Conservation (phyloP, 1,284 basidiomycete species). For the Ceratobasidium sp. region DNA sequence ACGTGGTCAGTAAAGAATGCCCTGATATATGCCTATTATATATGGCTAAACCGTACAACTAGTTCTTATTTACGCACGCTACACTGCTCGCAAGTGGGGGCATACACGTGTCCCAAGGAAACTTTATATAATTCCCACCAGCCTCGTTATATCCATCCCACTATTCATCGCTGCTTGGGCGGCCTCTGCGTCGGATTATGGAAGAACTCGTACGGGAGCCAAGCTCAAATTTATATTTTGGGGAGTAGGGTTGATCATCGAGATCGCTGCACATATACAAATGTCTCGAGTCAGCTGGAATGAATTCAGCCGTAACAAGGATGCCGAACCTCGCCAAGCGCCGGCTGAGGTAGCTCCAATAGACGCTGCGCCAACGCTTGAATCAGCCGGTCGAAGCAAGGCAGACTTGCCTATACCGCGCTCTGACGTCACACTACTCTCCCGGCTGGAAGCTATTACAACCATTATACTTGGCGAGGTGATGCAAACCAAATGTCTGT, state of each 20-base stretch:
- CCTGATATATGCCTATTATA: background rate
- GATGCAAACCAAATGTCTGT: too few relatives aligned
- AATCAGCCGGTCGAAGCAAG: too few relatives aligned
- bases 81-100: background rate
- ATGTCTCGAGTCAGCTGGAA: background rate
- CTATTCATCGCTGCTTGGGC: conserved; percentile 5
- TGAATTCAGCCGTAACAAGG: background rate
- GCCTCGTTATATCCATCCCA: background rate
- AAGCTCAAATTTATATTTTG: background rate
- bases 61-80: conserved; percentile 3
- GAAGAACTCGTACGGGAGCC: background rate
- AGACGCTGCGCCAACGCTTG: too few relatives aligned
- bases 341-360: too few relatives aligned
- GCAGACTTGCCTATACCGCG: conserved; percentile 4
- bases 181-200: background rate
- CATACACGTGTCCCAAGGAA: background rate
- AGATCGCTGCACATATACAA: background rate
- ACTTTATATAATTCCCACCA: background rate
- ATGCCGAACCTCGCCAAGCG: background rate
- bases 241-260: background rate
- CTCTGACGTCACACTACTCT: background rate
- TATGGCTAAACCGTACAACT: background rate
- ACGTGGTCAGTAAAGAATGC: background rate
- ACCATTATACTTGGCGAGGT: conserved; percentile 22
- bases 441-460: conserved; percentile 8